Percentiles rank a stretch among this genome's conserved stretches.
These are phyloP conservation scores for Oryza brachyantha DNA, from an alignment of 176 grass and related monocot genomes.

Conservation along the genomic window DNA sequence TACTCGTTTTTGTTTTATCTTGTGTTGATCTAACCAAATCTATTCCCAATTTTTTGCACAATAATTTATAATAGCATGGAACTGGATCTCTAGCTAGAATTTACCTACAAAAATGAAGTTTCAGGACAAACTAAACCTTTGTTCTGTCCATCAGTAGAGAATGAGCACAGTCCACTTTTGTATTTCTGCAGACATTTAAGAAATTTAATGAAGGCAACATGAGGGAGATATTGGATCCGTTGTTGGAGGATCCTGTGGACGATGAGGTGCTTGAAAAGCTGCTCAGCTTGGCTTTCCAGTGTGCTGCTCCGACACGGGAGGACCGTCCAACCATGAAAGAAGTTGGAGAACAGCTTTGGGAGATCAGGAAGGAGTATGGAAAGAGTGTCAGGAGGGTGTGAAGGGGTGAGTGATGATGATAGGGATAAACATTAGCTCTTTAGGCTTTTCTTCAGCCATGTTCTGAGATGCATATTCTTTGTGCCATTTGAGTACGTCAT, in stretches of 20 bases:
- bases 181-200: slow-evolving; percentile 70
- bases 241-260: slow-evolving; percentile 68
- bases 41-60: not conserved
- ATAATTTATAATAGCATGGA: not conserved
- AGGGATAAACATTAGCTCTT: not conserved
- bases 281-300: slow-evolving; percentile 76
- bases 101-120: not conserved
- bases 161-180: not conserved
- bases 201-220: slow-evolving; percentile 78
- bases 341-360: slow-evolving; percentile 93
- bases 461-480: not conserved
- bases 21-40: not conserved
- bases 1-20: not conserved
- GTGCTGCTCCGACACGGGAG: slow-evolving; percentile 67
- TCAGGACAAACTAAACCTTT: not conserved
- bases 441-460: not conserved
- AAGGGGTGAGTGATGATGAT: not conserved
- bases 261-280: slow-evolving; percentile 61
- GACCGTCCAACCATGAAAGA: slow-evolving; percentile 88
- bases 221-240: slow-evolving; percentile 73
- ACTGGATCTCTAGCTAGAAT: not conserved
- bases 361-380: slow-evolving; percentile 72
- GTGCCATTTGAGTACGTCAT: not conserved
- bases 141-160: not conserved
- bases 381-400: slow-evolving; percentile 41